Percentiles rank a stretch among this genome's conserved stretches.
These are phyloP conservation scores for Trichoderma sp. DNA, from an alignment of 2,329 filamentous ascomycete genomes.

Conservation along the genomic window DNA sequence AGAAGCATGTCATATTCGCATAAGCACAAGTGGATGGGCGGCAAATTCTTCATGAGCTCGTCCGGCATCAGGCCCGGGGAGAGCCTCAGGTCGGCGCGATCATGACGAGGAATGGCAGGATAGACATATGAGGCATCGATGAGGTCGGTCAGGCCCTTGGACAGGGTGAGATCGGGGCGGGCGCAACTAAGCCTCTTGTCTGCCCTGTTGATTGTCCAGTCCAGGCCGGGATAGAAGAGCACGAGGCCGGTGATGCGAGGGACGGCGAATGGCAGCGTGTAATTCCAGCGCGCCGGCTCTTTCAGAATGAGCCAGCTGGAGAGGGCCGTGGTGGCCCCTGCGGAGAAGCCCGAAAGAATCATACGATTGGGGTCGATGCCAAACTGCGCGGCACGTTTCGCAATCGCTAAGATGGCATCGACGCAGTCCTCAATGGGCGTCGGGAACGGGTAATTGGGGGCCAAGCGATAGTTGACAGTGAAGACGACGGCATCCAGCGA, in stretches of 20 bases:
- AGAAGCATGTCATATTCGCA: conserved; percentile 68
- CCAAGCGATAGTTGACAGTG: conserved; percentile 66
- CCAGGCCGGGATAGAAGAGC: conserved; percentile 62
- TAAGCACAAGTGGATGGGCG: conserved; percentile 56
- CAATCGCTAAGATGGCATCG: conserved; percentile 62
- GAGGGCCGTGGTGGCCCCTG: conserved; percentile 57
- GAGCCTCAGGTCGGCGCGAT: conserved; percentile 53
- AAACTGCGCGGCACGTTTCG: conserved; percentile 54
- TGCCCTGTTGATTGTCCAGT: conserved; percentile 57
- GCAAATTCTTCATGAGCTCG: conserved; percentile 50
- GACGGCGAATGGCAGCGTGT: conserved; percentile 38
- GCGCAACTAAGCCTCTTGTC: conserved; percentile 54
- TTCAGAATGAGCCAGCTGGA: conserved; percentile 48
- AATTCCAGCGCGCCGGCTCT: conserved; percentile 41
- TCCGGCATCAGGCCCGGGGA: conserved; percentile 58
- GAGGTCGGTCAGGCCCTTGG: conserved; percentile 57
- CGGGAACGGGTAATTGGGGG: conserved; percentile 63
- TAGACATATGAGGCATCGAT: conserved; percentile 63
- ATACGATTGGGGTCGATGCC: conserved; percentile 56
- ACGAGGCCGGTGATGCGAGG: conserved; percentile 52
- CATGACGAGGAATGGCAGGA: conserved; percentile 45
- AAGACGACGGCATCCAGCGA: conserved; percentile 58
- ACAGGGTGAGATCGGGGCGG: conserved; percentile 57
- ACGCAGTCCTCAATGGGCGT: conserved; percentile 64
- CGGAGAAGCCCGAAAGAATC: conserved; percentile 62